Evolutionary conservation across 2,329 filamentous ascomycete genomes (phyloP).

Genomic region (Westerdykella sp.): DNA sequence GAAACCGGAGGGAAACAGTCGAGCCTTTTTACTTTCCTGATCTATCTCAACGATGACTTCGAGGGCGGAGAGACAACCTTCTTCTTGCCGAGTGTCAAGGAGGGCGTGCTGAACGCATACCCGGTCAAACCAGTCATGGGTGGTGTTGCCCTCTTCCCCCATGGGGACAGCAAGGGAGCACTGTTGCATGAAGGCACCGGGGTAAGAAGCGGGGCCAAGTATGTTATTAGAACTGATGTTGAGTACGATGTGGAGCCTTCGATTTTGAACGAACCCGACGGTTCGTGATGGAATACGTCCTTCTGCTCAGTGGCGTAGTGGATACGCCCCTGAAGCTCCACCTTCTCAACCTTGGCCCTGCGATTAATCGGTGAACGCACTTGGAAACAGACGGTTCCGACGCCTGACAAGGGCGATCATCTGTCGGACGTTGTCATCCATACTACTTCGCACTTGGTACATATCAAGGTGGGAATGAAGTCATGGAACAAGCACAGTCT

Average conservation of each 20-base stretch:
- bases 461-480: no score
- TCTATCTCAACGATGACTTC: constrained; percentile 67
- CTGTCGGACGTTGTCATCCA: no score
- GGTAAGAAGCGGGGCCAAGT: constrained; percentile 59
- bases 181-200: constrained; percentile 65
- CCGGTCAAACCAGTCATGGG: constrained; percentile 64
- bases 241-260: constrained; percentile 55
- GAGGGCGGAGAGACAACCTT: constrained; percentile 66
- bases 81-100: constrained; percentile 58
- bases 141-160: constrained; percentile 61
- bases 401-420: no score
- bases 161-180: constrained; percentile 60
- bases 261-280: no score
- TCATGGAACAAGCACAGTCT: no score
- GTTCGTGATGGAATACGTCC: no score
- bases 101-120: constrained; percentile 64
- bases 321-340: no score
- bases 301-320: no score
- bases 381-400: no score
- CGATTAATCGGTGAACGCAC: no score
- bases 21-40: constrained; percentile 62
- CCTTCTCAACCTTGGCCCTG: no score
- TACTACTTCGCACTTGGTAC: no score
- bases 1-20: constrained; percentile 51
- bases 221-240: constrained; percentile 65